Conservation (phyloP, 1,284 basidiomycete species). For the Phylloboletellus chloephorus region DNA sequence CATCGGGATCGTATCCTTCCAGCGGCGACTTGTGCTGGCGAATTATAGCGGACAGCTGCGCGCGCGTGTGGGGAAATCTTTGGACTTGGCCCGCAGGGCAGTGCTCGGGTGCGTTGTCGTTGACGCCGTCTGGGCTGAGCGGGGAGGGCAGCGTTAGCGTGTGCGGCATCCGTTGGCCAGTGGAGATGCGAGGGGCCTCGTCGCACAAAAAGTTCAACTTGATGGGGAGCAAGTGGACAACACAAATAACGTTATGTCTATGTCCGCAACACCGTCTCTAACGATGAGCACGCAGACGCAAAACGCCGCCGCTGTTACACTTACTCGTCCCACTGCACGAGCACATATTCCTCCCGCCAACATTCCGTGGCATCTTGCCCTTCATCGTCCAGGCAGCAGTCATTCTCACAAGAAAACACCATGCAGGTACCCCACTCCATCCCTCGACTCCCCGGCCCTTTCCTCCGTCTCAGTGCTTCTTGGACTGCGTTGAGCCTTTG, state of each 20-base stretch:
- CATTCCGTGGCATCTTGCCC: constrained; percentile 40
- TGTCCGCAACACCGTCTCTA: not conserved
- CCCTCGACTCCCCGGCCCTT: constrained; percentile 39
- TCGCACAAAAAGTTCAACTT: too few species aligned
- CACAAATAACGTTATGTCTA: constrained; percentile 24
- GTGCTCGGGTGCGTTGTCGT: constrained; percentile 21
- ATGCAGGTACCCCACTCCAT: constrained; percentile 86
- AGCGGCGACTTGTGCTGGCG: constrained; percentile 56
- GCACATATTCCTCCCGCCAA: constrained; percentile 71
- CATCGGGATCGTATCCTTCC: constrained; percentile 53
- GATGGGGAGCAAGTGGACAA: constrained; percentile 9
- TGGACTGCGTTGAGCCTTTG: constrained; percentile 55
- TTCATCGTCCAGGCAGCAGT: constrained; percentile 54
- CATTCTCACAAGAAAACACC: constrained; percentile 71
- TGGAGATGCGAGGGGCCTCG: constrained; percentile 12
- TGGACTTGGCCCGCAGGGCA: constrained; percentile 22
- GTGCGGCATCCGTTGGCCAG: constrained; percentile 24
- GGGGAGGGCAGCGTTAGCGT: constrained; percentile 23
- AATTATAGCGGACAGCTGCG: constrained; percentile 66
- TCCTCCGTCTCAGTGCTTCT: constrained; percentile 42
- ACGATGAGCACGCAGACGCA: constrained; percentile 7
- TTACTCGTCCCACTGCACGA: constrained; percentile 66
- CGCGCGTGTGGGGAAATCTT: constrained; percentile 73
- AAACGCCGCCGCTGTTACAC: constrained; percentile 8
- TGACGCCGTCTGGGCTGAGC: constrained; percentile 10